Conservation (phyloP, 2,329 filamentous ascomycete genomes). For the Epichloe scottii region DNA sequence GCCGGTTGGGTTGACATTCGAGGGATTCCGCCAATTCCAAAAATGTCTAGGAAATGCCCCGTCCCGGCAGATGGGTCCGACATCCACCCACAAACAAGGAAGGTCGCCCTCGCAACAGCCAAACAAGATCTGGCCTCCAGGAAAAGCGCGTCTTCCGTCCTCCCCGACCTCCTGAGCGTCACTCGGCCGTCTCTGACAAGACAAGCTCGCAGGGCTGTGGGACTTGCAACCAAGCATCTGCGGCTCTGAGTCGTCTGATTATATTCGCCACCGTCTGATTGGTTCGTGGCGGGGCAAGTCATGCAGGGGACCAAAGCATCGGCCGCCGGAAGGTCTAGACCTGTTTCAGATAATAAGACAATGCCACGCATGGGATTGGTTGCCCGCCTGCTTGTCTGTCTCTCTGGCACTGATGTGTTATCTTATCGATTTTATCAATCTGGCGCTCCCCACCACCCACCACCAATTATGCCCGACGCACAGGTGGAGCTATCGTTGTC, state of each 20-base stretch:
- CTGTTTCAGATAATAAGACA: conserved; percentile 2
- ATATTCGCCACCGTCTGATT: conserved; percentile 10
- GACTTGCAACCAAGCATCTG: not conserved
- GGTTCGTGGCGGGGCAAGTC: not conserved
- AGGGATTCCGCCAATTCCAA: not conserved
- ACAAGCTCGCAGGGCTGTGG: conserved; percentile 1
- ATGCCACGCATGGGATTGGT: not conserved
- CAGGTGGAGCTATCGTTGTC: not conserved
- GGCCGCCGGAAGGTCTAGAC: conserved; percentile 12
- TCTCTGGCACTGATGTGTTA: not conserved
- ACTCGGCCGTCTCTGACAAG: too few relatives aligned
- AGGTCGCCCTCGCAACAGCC: not conserved
- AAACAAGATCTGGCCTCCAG: not conserved
- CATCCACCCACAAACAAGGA: not conserved
- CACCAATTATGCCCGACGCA: not conserved
- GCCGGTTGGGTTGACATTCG: not conserved
- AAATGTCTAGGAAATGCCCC: not conserved
- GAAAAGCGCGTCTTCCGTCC: not conserved
- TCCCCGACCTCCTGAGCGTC: conserved; percentile 6
- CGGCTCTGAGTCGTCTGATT: conserved; percentile 2
- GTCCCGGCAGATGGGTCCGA: not conserved
- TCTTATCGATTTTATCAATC: conserved; percentile 8
- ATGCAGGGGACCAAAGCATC: conserved; percentile 8
- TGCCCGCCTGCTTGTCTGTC: not conserved
- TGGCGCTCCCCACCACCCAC: conserved; percentile 1